These are phyloP conservation scores for Penicillium egyptiacum DNA, from an alignment of 495 filamentous ascomycete genomes.

Conservation along the genomic window DNA sequence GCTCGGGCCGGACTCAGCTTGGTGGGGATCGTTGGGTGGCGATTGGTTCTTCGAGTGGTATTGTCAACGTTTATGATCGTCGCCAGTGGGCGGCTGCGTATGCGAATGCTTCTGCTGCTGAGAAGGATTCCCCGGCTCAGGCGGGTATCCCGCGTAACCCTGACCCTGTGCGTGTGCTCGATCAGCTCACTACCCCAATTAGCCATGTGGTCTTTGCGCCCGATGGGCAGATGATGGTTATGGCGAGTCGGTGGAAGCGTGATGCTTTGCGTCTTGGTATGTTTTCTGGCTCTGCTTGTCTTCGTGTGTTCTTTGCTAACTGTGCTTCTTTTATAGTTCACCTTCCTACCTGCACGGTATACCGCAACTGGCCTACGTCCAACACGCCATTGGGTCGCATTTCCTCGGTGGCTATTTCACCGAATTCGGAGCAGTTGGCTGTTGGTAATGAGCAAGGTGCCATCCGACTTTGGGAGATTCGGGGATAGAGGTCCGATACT, in stretches of 20 bases:
- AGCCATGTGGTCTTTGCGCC: conserved; percentile 76
- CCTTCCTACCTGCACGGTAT: conserved; percentile 87
- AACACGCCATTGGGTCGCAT: conserved; percentile 87
- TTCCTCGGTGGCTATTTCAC: conserved; percentile 74
- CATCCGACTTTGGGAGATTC: conserved; percentile 85
- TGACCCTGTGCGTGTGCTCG: conserved; percentile 66
- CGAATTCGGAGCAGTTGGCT: conserved; percentile 67
- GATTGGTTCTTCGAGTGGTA: conserved; percentile 77
- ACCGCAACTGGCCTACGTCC: conserved; percentile 92
- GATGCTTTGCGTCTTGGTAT: conserved; percentile 75
- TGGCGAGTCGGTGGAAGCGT: conserved; percentile 80
- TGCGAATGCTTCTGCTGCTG: conserved; percentile 28
- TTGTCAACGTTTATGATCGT: conserved; percentile 93
- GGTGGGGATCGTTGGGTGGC: conserved; percentile 89
- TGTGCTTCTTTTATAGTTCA: conserved; percentile 56
- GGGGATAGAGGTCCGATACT: conserved; percentile 28
- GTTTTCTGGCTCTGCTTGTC: conserved; percentile 15
- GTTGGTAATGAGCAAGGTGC: conserved; percentile 85
- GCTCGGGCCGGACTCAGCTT: conserved; percentile 53
- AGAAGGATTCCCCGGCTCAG: conserved; percentile 36
- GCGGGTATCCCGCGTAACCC: conserved; percentile 61
- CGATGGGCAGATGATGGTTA: conserved; percentile 83
- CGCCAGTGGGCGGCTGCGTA: conserved; percentile 52
- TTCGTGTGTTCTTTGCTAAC: conserved; percentile 16
- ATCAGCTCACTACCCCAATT: conserved; percentile 83